These are phyloP conservation scores for Tetracladium maxilliforme DNA, from an alignment of 2,329 filamentous ascomycete species.

Conservation along the genomic window DNA sequence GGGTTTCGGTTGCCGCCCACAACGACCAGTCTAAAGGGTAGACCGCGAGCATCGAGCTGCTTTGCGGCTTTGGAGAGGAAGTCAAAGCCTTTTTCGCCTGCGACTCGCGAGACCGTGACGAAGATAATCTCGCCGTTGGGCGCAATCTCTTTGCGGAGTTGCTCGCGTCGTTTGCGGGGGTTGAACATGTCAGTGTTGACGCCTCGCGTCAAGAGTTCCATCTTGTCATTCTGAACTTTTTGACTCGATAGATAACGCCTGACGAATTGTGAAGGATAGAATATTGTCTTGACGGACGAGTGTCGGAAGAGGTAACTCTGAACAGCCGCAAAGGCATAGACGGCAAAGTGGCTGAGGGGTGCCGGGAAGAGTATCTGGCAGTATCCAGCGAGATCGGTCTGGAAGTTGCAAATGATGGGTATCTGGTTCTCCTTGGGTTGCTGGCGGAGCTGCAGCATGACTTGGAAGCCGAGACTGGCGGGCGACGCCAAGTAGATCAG, in stretches of 20 bases:
- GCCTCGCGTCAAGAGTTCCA: conserved; percentile 46
- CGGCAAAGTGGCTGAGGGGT: conserved; percentile 44
- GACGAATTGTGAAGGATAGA: conserved; percentile 53
- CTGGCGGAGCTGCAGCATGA: conserved; percentile 53
- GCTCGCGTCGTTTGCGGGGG: conserved; percentile 32
- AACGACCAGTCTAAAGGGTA: conserved; percentile 49
- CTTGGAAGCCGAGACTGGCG: conserved; percentile 55
- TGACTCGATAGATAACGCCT: conserved; percentile 42
- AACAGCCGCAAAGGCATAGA: conserved; percentile 44
- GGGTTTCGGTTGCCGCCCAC: conserved; percentile 54
- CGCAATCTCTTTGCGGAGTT: conserved; percentile 36
- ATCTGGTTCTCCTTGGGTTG: conserved; percentile 36
- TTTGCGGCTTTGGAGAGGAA: conserved; percentile 44
- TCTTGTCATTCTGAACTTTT: conserved; percentile 37
- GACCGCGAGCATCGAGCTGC: conserved; percentile 34
- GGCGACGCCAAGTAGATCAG: conserved; percentile 57
- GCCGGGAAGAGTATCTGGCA: conserved; percentile 53
- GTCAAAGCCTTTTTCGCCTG: conserved; percentile 57
- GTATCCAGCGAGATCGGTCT: conserved; percentile 57
- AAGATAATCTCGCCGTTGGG: conserved; percentile 50
- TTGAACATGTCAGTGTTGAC: conserved; percentile 50
- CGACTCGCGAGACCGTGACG: conserved; percentile 50
- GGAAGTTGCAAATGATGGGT: conserved; percentile 53
- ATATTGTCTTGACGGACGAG: conserved; percentile 45
- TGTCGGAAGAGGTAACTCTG: conserved; percentile 54